Evolutionary conservation across 2,329 filamentous ascomycete genomes (phyloP).

Genomic region (Coniochaeta hoffmannii): DNA sequence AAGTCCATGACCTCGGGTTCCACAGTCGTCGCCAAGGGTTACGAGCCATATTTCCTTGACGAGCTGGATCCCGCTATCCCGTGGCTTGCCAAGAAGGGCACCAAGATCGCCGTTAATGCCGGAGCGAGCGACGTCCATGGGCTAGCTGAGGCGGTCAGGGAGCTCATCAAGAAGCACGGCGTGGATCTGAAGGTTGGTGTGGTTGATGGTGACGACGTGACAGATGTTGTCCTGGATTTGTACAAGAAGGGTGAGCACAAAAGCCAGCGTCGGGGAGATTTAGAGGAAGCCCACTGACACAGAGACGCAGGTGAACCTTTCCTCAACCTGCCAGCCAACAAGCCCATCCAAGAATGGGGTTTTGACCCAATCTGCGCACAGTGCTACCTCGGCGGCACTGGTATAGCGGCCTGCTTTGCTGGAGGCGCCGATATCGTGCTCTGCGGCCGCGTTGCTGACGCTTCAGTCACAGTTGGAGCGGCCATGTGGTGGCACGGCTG

Average conservation of each 20-base stretch:
- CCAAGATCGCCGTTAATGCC: slow-evolving; percentile 28
- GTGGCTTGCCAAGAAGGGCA: slow-evolving; percentile 19
- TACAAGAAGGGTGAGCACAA: slow-evolving; percentile 1
- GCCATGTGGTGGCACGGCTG: slow-evolving; percentile 42
- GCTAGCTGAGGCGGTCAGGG: background rate
- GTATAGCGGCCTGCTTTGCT: slow-evolving; percentile 25
- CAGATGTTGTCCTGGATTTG: slow-evolving; percentile 5
- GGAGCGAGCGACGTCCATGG: slow-evolving; percentile 15
- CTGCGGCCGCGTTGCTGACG: slow-evolving; percentile 30
- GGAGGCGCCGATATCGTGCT: slow-evolving; percentile 28
- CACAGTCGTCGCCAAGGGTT: slow-evolving; percentile 21
- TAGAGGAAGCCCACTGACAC: slow-evolving; percentile 1
- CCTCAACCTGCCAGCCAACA: slow-evolving; percentile 8
- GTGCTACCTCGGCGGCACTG: slow-evolving; percentile 36
- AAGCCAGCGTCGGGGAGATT: slow-evolving; percentile 4
- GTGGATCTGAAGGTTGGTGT: slow-evolving; percentile 22
- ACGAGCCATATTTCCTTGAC: slow-evolving; percentile 32
- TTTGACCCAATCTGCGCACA: slow-evolving; percentile 10
- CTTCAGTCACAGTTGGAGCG: slow-evolving; percentile 37
- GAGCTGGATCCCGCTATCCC: slow-evolving; percentile 22
- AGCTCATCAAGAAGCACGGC: slow-evolving; percentile 14
- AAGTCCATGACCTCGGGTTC: slow-evolving; percentile 18
- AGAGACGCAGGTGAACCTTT: slow-evolving; percentile 7
- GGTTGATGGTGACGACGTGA: slow-evolving; percentile 24
- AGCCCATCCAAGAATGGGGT: slow-evolving; percentile 11